Evolutionary conservation across 2,329 filamentous ascomycete species (phyloP).

Genomic region (Epichloe brachyelytri): DNA sequence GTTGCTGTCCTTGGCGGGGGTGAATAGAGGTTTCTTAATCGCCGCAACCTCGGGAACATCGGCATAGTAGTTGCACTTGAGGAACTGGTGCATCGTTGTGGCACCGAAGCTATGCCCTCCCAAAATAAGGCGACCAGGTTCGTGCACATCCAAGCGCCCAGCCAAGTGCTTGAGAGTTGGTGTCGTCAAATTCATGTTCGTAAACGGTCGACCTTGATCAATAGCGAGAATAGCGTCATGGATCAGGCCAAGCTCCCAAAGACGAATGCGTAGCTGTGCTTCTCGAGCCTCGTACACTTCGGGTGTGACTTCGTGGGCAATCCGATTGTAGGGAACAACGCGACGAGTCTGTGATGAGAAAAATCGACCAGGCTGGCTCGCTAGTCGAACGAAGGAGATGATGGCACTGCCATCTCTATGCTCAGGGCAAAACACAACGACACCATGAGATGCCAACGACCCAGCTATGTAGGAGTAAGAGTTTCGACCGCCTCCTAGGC

Average conservation of each 20-base stretch:
- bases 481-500: slow-evolving; percentile 68
- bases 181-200: slow-evolving; percentile 40
- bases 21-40: slow-evolving; percentile 47
- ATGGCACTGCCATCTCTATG: slow-evolving; percentile 73
- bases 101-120: slow-evolving; percentile 74
- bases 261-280: slow-evolving; percentile 57
- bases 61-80: slow-evolving; percentile 67
- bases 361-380: slow-evolving; percentile 29
- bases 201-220: slow-evolving; percentile 38
- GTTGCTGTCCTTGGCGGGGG: slow-evolving; percentile 38
- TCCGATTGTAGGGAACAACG: slow-evolving; percentile 34
- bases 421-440: slow-evolving; percentile 70
- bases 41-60: slow-evolving; percentile 29
- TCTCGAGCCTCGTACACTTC: slow-evolving; percentile 57
- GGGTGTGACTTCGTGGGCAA: slow-evolving; percentile 49
- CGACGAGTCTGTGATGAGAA: slow-evolving; percentile 15
- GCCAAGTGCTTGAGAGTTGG: slow-evolving; percentile 45
- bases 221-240: slow-evolving; percentile 56
- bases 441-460: slow-evolving; percentile 66
- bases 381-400: slow-evolving; percentile 56
- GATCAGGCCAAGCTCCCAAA: slow-evolving; percentile 66
- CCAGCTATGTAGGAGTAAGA: slow-evolving; percentile 75
- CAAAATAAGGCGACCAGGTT: slow-evolving; percentile 61
- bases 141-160: slow-evolving; percentile 50
- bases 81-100: slow-evolving; percentile 58